Conservation (phyloP, 2,329 filamentous ascomycete species). For the Sporothrix euskadiensis region DNA sequence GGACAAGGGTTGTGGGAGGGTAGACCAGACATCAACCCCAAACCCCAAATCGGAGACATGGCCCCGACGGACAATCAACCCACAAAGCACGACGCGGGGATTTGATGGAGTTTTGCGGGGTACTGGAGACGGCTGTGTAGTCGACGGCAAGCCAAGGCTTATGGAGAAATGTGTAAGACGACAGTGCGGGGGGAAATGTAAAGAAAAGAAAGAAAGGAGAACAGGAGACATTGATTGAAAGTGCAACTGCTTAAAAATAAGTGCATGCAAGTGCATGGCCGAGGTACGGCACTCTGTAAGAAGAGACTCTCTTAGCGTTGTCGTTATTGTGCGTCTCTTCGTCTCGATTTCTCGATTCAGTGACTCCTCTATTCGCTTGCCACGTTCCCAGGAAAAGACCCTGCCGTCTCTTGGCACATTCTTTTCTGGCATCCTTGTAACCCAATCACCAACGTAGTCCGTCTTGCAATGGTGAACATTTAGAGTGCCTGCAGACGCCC, state of each 20-base stretch:
- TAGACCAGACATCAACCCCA: neutral
- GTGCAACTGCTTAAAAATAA: no score
- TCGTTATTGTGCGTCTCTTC: neutral
- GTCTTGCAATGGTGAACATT: neutral
- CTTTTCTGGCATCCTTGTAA: neutral
- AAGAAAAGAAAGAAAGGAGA: neutral
- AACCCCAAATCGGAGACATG: constrained; percentile 22
- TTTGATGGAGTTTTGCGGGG: neutral
- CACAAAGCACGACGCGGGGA: neutral
- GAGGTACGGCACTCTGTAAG: neutral
- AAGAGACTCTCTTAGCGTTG: neutral
- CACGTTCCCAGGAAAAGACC: neutral
- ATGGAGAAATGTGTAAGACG: constrained; percentile 19
- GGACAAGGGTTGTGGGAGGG: no score
- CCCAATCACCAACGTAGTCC: neutral
- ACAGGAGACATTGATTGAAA: neutral
- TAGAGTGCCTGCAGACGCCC: neutral
- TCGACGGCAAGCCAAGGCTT: neutral
- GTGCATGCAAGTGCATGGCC: neutral
- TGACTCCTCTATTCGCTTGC: no score
- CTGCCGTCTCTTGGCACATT: constrained; percentile 5
- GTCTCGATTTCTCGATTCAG: neutral
- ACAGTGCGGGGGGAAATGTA: neutral
- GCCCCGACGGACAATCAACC: constrained; percentile 19
- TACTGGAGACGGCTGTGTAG: neutral